Evolutionary conservation across 768 basidiomycete genomes (phyloP), one percentile per base, ranked within the genome.

Genomic region (Termitomyces heimii): DNA sequence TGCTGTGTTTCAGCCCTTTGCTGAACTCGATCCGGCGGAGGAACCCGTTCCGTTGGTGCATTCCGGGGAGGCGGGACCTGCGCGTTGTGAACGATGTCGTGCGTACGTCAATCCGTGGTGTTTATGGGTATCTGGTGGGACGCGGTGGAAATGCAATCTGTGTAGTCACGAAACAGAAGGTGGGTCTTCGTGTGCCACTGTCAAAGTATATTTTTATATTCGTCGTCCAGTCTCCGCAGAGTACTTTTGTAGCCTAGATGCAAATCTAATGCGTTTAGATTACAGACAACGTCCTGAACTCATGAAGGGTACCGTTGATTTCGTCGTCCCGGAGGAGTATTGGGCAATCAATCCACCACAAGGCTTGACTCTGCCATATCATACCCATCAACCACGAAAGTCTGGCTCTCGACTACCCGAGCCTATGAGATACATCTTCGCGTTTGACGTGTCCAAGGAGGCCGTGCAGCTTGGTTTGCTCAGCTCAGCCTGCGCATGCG

Each of bases 81-180:
- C 89, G 24, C 81, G 97, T 32, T 99, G 97, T 65, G 81, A 77
- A 45, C 77, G 81, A 34, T 99, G 97, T 70, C 80, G 92, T 62
- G 92, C 80, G 0, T 99, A 98, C 69, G 78, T 99, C 63, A 98
- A 98, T 66, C 89, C 94, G 0, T 98, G 94, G 94, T 93, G 88
- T 69, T 75, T 75, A 26, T 99, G 92, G 85, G 73, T 81, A 20
- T 81, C 88, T 9, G 90, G 90, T 3, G 97, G 97, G 5, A 79
- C 80, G 57, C 83, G 79, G 62, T 99, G 95, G 92, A 85, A 79
- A 64, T 99, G 97, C 69, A 98, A 98, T 76, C 68, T 99, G 16
- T 99, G 97, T 72, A 72, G 76, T 2, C 81, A 85, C 62, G 83
- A 89, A 66, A 93, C 90, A n/a, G 80, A 84, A 75, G 94, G 96